A percentile compares a stretch with the other conserved stretches of the same genome.
Evolutionary conservation across 768 basidiomycete species (phyloP).

Genomic region (Trametes cinnabarina): DNA sequence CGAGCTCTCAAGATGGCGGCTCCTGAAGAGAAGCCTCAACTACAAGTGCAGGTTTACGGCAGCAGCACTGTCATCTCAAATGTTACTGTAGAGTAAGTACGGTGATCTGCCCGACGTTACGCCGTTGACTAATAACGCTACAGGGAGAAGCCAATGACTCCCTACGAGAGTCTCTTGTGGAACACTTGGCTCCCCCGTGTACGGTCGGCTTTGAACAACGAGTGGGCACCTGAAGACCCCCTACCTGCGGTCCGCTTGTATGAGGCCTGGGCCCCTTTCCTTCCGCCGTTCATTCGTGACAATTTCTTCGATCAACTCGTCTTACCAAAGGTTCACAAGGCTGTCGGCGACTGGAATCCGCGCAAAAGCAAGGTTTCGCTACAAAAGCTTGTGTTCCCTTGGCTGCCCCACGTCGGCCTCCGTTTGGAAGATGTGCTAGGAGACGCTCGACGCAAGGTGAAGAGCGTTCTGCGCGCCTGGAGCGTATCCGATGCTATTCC

Average conservation of each 20-base stretch:
- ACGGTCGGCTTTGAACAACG: conserved; percentile 92
- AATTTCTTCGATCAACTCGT: conserved; percentile 96
- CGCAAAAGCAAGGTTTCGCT: conserved; percentile 58
- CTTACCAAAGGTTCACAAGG: conserved; percentile 85
- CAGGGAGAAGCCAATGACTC: conserved; percentile 78
- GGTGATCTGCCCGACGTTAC: background rate
- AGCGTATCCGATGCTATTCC: conserved; percentile 67
- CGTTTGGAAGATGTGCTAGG: conserved; percentile 82
- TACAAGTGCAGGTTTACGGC: conserved; percentile 60
- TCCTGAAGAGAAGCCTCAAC: conserved; percentile 41
- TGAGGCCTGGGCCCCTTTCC: conserved; percentile 82
- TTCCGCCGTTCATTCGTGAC: conserved; percentile 89
- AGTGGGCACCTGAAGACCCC: conserved; percentile 79
- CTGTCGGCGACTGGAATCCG: conserved; percentile 81
- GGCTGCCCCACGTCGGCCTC: conserved; percentile 86
- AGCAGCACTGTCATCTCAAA: conserved; percentile 34
- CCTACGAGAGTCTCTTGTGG: conserved; percentile 94
- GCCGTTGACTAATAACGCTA: background rate
- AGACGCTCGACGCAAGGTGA: conserved; percentile 84
- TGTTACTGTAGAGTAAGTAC: conserved; percentile 39
- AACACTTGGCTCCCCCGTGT: conserved; percentile 93
- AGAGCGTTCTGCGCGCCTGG: conserved; percentile 77
- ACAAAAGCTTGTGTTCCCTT: conserved; percentile 87
- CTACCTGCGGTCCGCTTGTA: conserved; percentile 77
- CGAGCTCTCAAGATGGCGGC: conserved; percentile 60